Percentiles rank a stretch among this genome's conserved stretches.
Evolutionary conservation across 352 stramenopile species (phyloP).

Genomic region (Blastocystis sp.): DNA sequence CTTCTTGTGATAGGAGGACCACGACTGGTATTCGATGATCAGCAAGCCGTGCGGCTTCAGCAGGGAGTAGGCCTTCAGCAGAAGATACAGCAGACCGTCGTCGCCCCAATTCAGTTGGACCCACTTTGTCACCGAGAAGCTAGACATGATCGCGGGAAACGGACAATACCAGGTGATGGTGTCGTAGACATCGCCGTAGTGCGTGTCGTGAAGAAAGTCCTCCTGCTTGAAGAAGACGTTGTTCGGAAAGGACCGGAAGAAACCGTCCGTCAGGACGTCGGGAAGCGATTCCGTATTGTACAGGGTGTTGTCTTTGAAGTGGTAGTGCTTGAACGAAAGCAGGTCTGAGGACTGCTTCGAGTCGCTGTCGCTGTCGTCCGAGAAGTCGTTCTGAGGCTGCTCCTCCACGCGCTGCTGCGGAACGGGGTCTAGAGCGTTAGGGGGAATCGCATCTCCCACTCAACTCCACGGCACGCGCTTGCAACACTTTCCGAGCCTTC

Average conservation of each 20-base stretch:
- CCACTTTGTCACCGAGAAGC: slow-evolving; percentile 61
- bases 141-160: background rate
- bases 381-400: background rate
- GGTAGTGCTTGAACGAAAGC: slow-evolving; percentile 49
- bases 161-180: slow-evolving; percentile 30
- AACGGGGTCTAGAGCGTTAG: background rate
- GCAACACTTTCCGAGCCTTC: slow-evolving; percentile 55
- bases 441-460: background rate
- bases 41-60: slow-evolving; percentile 24
- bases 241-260: slow-evolving; percentile 20
- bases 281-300: background rate
- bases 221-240: slow-evolving; percentile 63
- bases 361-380: slow-evolving; percentile 6
- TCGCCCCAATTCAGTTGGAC: slow-evolving; percentile 62
- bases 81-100: slow-evolving; percentile 19
- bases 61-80: slow-evolving; percentile 34
- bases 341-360: background rate
- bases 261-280: background rate
- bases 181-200: slow-evolving; percentile 16
- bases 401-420: background rate
- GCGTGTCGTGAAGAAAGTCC: slow-evolving; percentile 24
- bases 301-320: slow-evolving; percentile 4
- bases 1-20: slow-evolving; percentile 46
- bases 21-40: slow-evolving; percentile 62
- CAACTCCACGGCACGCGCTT: background rate